phyloP scores from a whole-genome alignment of 495 filamentous ascomycete species.

The Hypoxylon rickii region DNA sequence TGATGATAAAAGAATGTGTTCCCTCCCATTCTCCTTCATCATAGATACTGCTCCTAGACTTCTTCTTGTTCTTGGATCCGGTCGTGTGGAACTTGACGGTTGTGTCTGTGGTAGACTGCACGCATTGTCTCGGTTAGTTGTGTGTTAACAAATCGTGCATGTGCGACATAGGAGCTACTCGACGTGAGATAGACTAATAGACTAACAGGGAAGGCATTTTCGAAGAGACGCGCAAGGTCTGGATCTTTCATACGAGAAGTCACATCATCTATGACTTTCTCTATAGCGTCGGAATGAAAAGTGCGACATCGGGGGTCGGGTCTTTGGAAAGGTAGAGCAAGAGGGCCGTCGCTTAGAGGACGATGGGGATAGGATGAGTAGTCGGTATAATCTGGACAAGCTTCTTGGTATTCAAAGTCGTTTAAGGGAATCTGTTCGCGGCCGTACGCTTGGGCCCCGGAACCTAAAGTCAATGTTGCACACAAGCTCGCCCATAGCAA shows the following conservation, averaged over 20 bases:
- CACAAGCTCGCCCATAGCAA: conserved; percentile 28
- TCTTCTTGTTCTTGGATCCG: conserved; percentile 44
- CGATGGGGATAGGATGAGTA: conserved; percentile 57
- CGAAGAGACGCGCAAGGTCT: conserved; percentile 90
- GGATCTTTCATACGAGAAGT: conserved; percentile 79
- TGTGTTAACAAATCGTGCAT: background rate
- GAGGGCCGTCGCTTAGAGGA: conserved; percentile 77
- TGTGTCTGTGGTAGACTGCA: conserved; percentile 82
- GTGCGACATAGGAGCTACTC: conserved; percentile 13
- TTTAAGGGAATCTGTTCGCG: conserved; percentile 34
- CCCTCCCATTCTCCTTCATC: conserved; percentile 75
- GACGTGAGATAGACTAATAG: background rate
- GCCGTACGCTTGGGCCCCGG: conserved; percentile 24
- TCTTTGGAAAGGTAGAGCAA: conserved; percentile 87
- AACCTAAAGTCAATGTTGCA: conserved; percentile 5
- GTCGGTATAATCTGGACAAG: conserved; percentile 59
- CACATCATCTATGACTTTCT: conserved; percentile 83
- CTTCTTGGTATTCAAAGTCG: conserved; percentile 38
- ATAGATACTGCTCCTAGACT: conserved; percentile 33
- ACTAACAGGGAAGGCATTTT: conserved; percentile 83
- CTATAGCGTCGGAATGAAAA: conserved; percentile 82
- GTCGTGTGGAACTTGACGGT: conserved; percentile 70
- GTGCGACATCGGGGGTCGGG: conserved; percentile 82
- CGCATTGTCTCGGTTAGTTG: conserved; percentile 21
- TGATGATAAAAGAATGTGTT: conserved; percentile 92